Base-by-base conservation (phyloP, 345 rosid species). In the Euphorbia pulcherrima region DNA sequence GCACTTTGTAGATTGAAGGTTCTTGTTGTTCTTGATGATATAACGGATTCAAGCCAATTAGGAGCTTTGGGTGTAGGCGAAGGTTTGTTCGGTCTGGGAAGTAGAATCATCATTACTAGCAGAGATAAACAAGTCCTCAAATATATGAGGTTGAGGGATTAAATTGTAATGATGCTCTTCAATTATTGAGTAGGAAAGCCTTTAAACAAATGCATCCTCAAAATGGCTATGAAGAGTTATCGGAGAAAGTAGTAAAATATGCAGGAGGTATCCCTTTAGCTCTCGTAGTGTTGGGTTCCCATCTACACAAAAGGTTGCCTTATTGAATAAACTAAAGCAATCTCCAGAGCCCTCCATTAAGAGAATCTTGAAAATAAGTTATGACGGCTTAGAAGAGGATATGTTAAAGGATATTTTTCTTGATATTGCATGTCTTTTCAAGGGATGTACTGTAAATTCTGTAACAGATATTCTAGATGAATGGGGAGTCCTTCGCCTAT, bases 251-350 rank as follows among this genome's bases (percentile, higher is more conserved):
- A 11, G 30, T 55, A 5, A 12, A 14, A 8, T 71, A 71, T 56
- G 75, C 64, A 5, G 18, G 50, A 8, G 69, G 75, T 2, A 53
- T 27, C 46, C 65, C 69, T 14, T 64, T 72, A 57, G 69, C 75
- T 17, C 57, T 72, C 20, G 57, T 55, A 21, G 69, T 72, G 13
- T 64, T 72, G 64, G 75, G 75, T 57, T 56, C 75, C 37, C 64
- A 55, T 55, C 59, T 30, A 68, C 5, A 29, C 72, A 68, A 41
- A 41, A 29, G 40, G 26, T 33, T 72, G 30, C 46, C 21, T 56
- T 44, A 8, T 55, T 64, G 50, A 12, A 56, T 16, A 65, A 57
- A 56, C 41, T 72, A 1, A 29, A 46, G 24, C 56, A n/a, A 28
- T 46, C 5, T 41, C 48, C 75, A 3, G 26, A 21, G 0, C 8